Base-by-base conservation (phyloP, 176 grass and related monocot species). In the Dactylis glomerata region DNA sequence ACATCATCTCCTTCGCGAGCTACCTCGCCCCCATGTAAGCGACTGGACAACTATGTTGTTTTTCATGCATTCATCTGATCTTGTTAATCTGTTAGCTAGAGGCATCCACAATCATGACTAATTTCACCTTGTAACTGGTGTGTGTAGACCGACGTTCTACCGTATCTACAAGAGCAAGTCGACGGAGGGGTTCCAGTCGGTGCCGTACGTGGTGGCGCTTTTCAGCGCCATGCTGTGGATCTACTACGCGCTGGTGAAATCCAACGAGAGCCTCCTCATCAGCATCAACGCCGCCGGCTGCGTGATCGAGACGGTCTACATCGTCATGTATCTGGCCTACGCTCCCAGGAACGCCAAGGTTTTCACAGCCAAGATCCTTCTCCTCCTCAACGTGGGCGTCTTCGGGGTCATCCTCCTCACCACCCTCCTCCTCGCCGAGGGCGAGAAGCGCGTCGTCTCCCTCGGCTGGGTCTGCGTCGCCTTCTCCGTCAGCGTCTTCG, bases 141-240 rank as follows among this genome's bases (percentile, higher is more conserved):
- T 12, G 55, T 17, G 61, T 64, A 64, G 61, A 16, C 93, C 93
- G 8, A 98, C 93, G 8, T 98, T 98, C 75, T 95, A 92, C 46
- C 87, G 83, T 0, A 78, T 98, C 14, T 94, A 96, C 78, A 85
- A 68, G 36, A 92, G 46, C 78, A 98, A 95, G 77, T 90, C 96
- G 12, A 98, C 93, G 0, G 62, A 94, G 79, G 96, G 91, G 0
- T 96, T 98, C 52, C 96, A 95, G 59, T 98, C 96, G 0, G 68
- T 98, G 17, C 96, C 96, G 0, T 98, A 98, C 44, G 96, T 98
- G 1, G 89, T 98, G 61, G 91, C 96, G 0, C 86, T 98, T 2
- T 98, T 98, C 55, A 98, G 96, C 49, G 79, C 91, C 5, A 93
- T 94, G 89, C 50, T 98, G 36, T 98, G 93, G 96, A 98, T 98